A percentile compares a stretch with the other conserved stretches of the same genome.
Conservation (phyloP, 805 yeast species). For the Pichia insulana region DNA sequence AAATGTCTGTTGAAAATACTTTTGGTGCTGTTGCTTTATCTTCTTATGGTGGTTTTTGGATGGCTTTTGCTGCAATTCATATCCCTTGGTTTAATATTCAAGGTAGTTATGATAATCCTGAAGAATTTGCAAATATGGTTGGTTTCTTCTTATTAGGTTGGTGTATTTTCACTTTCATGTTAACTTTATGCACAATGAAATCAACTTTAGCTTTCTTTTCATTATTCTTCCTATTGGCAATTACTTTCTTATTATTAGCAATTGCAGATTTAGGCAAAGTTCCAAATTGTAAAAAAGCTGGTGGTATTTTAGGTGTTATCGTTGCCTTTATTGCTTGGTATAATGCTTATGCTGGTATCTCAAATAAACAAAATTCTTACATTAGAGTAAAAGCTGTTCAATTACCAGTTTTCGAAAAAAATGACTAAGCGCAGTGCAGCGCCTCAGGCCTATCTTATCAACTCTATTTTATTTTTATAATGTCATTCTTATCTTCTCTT, state of each 20-base stretch:
- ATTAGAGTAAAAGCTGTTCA: conserved; percentile 30
- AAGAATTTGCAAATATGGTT: conserved; percentile 40
- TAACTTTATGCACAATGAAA: conserved; percentile 49
- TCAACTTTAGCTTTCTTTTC: conserved; percentile 44
- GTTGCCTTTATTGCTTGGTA: conserved; percentile 60
- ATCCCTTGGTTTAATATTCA: conserved; percentile 51
- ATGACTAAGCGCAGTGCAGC: background rate
- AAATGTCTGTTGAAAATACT: conserved; percentile 66
- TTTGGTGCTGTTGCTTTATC: conserved; percentile 61
- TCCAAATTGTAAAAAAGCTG: conserved; percentile 36
- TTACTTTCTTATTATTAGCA: conserved; percentile 44
- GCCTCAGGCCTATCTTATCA: too few species aligned
- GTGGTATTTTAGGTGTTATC: conserved; percentile 57
- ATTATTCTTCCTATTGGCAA: conserved; percentile 44
- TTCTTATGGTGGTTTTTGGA: conserved; percentile 71
- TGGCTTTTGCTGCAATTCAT: conserved; percentile 58
- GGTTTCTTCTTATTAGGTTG: conserved; percentile 57
- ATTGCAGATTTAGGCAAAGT: conserved; percentile 45
- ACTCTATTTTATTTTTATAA: too few species aligned
- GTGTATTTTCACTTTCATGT: conserved; percentile 54
- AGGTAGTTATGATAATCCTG: conserved; percentile 37
- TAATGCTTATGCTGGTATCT: conserved; percentile 62
- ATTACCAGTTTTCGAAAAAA: conserved; percentile 23
- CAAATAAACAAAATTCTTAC: conserved; percentile 57
- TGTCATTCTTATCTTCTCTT: background rate